Percentiles rank a stretch among this genome's conserved stretches.
Evolutionary conservation across 2,329 filamentous ascomycete species (phyloP).

Genomic region (Cladosporium sp.): DNA sequence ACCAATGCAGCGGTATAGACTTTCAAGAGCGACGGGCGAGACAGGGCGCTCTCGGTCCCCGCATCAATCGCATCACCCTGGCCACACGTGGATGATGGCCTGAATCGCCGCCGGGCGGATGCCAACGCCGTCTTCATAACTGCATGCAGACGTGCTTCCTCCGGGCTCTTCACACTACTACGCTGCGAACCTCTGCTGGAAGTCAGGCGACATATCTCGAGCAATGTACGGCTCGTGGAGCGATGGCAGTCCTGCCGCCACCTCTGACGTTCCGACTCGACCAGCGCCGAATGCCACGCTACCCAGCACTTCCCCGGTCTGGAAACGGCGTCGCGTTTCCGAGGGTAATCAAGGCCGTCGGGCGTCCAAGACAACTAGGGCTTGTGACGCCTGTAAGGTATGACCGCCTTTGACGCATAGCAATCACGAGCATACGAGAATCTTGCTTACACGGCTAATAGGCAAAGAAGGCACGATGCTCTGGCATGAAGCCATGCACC

Average conservation of each 20-base stretch:
- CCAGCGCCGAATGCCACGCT: conserved; percentile 10
- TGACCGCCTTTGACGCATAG: background rate
- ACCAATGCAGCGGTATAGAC: conserved; percentile 4
- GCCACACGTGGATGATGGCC: background rate
- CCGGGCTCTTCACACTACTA: background rate
- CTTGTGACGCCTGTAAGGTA: conserved; percentile 20
- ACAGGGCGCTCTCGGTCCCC: conserved; percentile 1
- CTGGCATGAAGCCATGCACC: conserved; percentile 38
- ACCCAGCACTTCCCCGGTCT: conserved; percentile 7
- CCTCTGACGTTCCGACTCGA: conserved; percentile 6
- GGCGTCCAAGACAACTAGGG: conserved; percentile 18
- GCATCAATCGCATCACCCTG: conserved; percentile 5
- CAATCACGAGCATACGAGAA: background rate
- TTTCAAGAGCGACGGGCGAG: conserved; percentile 5
- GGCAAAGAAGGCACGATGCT: conserved; percentile 38
- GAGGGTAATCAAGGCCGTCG: conserved; percentile 12
- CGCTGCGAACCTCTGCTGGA: background rate
- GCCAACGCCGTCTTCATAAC: conserved; percentile 8
- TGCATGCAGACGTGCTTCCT: background rate
- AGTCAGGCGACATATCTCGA: background rate
- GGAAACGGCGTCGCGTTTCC: conserved; percentile 16
- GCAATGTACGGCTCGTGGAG: conserved; percentile 12
- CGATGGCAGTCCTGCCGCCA: conserved; percentile 5
- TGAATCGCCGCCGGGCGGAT: conserved; percentile 1
- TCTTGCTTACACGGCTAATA: background rate